These are phyloP conservation scores for Candida awuae DNA, from an alignment of 805 yeast genomes.

Conservation along the genomic window DNA sequence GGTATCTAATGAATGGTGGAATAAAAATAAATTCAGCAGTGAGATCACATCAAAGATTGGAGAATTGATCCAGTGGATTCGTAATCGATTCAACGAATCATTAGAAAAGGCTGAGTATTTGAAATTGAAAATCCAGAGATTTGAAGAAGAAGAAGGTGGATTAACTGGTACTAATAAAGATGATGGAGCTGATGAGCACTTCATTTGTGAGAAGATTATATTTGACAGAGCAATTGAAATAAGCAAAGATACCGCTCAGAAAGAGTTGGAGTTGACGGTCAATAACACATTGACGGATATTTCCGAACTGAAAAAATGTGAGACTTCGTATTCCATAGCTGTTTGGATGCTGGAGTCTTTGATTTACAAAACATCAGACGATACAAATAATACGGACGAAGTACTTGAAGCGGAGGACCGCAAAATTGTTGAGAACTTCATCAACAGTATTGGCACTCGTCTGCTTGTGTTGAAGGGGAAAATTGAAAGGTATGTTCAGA, in stretches of 20 bases:
- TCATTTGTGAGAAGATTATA: slow-evolving; percentile 74
- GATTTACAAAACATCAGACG: slow-evolving; percentile 35
- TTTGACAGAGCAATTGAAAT: slow-evolving; percentile 93
- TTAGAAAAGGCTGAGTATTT: slow-evolving; percentile 82
- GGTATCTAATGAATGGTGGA: slow-evolving; percentile 88
- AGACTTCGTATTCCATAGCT: slow-evolving; percentile 81
- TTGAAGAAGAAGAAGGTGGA: slow-evolving; percentile 29
- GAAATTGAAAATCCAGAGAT: slow-evolving; percentile 45
- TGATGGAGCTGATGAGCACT: slow-evolving; percentile 16
- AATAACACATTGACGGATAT: slow-evolving; percentile 29
- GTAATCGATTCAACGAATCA: slow-evolving; percentile 82
- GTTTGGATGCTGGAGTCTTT: slow-evolving; percentile 94
- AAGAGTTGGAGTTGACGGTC: slow-evolving; percentile 43
- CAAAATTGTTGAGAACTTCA: slow-evolving; percentile 70
- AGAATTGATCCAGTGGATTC: slow-evolving; percentile 68
- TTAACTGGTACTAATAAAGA: no score
- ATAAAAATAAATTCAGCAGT: slow-evolving; percentile 30
- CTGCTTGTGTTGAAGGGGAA: slow-evolving; percentile 63
- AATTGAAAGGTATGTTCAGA: slow-evolving; percentile 22
- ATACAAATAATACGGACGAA: slow-evolving; percentile 12
- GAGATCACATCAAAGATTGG: slow-evolving; percentile 35
- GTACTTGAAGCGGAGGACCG: slow-evolving; percentile 65
- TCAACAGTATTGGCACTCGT: slow-evolving; percentile 74
- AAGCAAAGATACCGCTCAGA: slow-evolving; percentile 83
- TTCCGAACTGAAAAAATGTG: slow-evolving; percentile 69